Evolutionary conservation across 768 basidiomycete species (phyloP).

Genomic region (Boletus reticulatus): DNA sequence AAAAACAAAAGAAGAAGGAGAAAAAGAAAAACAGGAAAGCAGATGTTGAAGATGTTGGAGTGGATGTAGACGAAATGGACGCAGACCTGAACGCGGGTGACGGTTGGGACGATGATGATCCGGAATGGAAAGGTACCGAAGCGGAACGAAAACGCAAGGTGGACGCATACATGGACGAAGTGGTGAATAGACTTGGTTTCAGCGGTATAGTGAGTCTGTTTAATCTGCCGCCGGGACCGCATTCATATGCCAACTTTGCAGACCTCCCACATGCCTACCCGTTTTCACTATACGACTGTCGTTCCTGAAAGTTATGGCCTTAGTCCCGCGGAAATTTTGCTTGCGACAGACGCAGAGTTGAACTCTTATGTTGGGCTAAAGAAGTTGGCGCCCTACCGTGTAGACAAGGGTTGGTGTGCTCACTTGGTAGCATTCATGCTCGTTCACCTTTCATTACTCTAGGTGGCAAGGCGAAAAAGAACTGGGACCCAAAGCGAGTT

Average conservation of each 20-base stretch:
- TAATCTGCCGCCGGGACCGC: neutral
- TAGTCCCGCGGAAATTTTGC: constrained; percentile 80
- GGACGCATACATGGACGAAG: constrained; percentile 87
- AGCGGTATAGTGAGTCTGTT: constrained; percentile 79
- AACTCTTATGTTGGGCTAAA: constrained; percentile 90
- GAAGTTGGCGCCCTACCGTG: constrained; percentile 88
- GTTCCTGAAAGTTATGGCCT: constrained; percentile 64
- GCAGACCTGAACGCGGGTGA: constrained; percentile 56
- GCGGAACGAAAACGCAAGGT: constrained; percentile 83
- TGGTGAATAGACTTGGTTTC: constrained; percentile 82
- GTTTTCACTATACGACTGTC: constrained; percentile 87
- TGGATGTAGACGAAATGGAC: constrained; percentile 46
- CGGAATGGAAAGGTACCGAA: constrained; percentile 87
- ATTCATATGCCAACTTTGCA: constrained; percentile 31
- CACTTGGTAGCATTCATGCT: constrained; percentile 2
- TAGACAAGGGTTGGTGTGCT: constrained; percentile 35
- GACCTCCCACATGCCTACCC: constrained; percentile 88
- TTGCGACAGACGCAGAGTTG: constrained; percentile 89
- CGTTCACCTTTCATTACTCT: neutral
- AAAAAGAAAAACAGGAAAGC: constrained; percentile 38
- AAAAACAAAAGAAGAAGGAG: constrained; percentile 50
- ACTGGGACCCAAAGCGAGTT: constrained; percentile 61
- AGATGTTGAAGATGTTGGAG: constrained; percentile 43
- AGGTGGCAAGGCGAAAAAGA: constrained; percentile 28
- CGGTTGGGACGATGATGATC: constrained; percentile 42